These are phyloP conservation scores for Penicillium fimorum DNA, from an alignment of 495 filamentous ascomycete species.

Conservation along the genomic window DNA sequence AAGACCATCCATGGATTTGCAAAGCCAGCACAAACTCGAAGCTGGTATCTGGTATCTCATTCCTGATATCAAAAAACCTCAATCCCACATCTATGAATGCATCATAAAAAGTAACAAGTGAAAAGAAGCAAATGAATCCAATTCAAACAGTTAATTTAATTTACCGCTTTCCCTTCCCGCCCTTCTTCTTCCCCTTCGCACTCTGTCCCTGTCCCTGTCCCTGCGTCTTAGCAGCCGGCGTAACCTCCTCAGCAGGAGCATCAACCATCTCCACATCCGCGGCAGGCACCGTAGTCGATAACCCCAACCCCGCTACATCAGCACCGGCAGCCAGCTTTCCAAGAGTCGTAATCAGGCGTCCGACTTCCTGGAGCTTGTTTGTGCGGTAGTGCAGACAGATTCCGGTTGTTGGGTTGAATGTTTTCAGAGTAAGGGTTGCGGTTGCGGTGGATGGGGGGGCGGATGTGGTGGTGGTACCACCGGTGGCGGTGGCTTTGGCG, in stretches of 20 bases:
- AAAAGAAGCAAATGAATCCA: background rate
- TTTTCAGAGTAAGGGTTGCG: constrained; percentile 79
- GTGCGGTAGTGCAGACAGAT: constrained; percentile 86
- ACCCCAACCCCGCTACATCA: constrained; percentile 60
- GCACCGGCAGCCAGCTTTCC: constrained; percentile 60
- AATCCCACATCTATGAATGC: background rate
- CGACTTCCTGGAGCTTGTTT: constrained; percentile 86
- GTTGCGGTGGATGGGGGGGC: constrained; percentile 45
- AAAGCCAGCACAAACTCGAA: background rate
- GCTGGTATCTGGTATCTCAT: background rate
- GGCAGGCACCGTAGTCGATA: constrained; percentile 31
- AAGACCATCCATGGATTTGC: background rate
- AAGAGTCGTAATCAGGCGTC: constrained; percentile 70
- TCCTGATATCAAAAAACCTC: constrained; percentile 1
- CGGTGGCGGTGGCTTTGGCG: constrained; percentile 21
- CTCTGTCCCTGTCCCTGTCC: constrained; percentile 7
- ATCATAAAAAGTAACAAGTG: background rate
- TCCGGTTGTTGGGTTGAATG: constrained; percentile 80
- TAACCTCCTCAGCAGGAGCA: constrained; percentile 23
- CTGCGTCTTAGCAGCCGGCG: constrained; percentile 1
- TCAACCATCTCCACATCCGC: constrained; percentile 42
- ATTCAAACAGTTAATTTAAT: constrained; percentile 2
- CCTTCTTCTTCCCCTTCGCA: constrained; percentile 23
- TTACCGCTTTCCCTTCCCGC: constrained; percentile 29
- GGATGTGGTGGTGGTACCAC: constrained; percentile 31